phyloP scores from a whole-genome alignment of 192 early-diverging fungal genomes.

The Gryganskiella cystojenkinii region DNA sequence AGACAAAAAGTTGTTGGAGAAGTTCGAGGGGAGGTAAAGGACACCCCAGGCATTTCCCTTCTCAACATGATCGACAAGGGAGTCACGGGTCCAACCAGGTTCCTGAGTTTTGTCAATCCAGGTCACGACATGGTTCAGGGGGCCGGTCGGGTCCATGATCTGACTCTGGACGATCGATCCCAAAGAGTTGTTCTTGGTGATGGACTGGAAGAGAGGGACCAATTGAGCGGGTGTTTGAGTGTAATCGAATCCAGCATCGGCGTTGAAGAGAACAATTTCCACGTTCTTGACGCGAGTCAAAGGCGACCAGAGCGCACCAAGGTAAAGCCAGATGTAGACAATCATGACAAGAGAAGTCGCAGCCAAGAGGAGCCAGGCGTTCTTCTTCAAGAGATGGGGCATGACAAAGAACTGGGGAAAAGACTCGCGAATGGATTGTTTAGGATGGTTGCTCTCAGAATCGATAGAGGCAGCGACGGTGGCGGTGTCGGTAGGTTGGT shows the following conservation, averaged over 20 bases:
- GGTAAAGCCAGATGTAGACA: slow-evolving; percentile 45
- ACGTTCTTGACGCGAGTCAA: slow-evolving; percentile 45
- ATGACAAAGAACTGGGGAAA: slow-evolving; percentile 45
- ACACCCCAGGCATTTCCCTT: slow-evolving; percentile 34
- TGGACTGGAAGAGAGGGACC: slow-evolving; percentile 30
- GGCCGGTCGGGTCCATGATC: slow-evolving; percentile 38
- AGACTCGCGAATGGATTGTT: slow-evolving; percentile 6
- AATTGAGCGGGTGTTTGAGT: slow-evolving; percentile 35
- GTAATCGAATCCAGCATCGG: slow-evolving; percentile 43
- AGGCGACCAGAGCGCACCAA: slow-evolving; percentile 45
- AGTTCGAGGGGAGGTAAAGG: slow-evolving; percentile 46
- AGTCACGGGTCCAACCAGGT: slow-evolving; percentile 27
- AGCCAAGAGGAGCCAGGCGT: slow-evolving; percentile 29
- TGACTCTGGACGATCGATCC: slow-evolving; percentile 27
- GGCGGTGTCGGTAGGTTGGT: slow-evolving; percentile 8
- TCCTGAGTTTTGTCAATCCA: slow-evolving; percentile 43
- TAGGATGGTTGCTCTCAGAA: background rate
- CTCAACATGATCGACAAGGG: slow-evolving; percentile 26
- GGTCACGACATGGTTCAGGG: slow-evolving; percentile 32
- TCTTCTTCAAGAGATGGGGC: slow-evolving; percentile 39
- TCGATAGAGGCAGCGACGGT: background rate
- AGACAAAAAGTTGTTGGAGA: slow-evolving; percentile 49
- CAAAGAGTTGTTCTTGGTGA: slow-evolving; percentile 30
- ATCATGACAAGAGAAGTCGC: slow-evolving; percentile 34
- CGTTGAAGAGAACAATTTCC: slow-evolving; percentile 42